These are phyloP conservation scores for Lachancea cidri DNA, from an alignment of 805 yeast genomes.

Conservation along the genomic window DNA sequence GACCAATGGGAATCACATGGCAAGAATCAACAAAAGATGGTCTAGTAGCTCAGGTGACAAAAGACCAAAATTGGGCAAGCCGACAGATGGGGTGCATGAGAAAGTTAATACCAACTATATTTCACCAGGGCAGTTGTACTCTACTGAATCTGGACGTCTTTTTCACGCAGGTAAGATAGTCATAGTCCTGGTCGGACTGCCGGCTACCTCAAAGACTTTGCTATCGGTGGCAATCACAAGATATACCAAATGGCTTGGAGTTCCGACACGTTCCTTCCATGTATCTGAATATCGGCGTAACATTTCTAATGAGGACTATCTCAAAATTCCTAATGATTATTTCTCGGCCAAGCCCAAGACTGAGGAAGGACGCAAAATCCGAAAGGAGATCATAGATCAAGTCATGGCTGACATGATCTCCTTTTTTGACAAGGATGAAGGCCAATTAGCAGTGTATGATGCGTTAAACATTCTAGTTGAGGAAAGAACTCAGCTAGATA, in stretches of 20 bases:
- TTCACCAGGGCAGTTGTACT: slow-evolving; percentile 88
- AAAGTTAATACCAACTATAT: slow-evolving; percentile 43
- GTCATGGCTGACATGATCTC: slow-evolving; percentile 65
- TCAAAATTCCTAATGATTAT: slow-evolving; percentile 61
- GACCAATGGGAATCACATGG: slow-evolving; percentile 51
- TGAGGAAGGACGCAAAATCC: slow-evolving; percentile 44
- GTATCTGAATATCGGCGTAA: slow-evolving; percentile 84
- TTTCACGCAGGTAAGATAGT: slow-evolving; percentile 95
- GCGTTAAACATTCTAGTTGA: slow-evolving; percentile 81
- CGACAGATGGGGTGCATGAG: slow-evolving; percentile 61
- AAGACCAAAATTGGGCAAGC: slow-evolving; percentile 9
- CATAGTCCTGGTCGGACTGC: slow-evolving; percentile 84
- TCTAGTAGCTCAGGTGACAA: slow-evolving; percentile 17
- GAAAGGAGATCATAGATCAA: slow-evolving; percentile 53
- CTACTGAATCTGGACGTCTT: slow-evolving; percentile 86
- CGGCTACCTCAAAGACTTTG: slow-evolving; percentile 95
- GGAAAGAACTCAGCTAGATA: slow-evolving; percentile 56
- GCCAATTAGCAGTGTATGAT: slow-evolving; percentile 95
- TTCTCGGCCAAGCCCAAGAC: slow-evolving; percentile 52
- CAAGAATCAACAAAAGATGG: slow-evolving; percentile 52
- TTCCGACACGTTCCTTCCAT: slow-evolving; percentile 85
- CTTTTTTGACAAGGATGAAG: slow-evolving; percentile 70
- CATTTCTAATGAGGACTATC: slow-evolving; percentile 27
- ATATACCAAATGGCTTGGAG: slow-evolving; percentile 94
- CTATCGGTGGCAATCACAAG: slow-evolving; percentile 87